phyloP scores from a whole-genome alignment of 331 rosid genomes.

The Phaseolus coccineus region DNA sequence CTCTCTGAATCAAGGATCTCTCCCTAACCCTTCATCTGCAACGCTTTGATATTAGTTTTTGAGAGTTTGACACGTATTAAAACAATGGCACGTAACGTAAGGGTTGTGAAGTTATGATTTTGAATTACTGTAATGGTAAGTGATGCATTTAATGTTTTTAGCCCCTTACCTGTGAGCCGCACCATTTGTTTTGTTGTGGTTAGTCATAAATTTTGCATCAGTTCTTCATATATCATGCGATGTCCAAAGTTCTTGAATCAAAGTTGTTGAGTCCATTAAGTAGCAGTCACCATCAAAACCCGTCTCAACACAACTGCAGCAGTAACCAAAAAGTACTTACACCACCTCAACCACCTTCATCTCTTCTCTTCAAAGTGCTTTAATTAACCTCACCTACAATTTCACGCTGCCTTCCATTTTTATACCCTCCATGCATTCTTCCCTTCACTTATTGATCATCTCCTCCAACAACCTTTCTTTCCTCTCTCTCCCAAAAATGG shows the following conservation, averaged over 20 bases:
- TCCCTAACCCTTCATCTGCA: no score
- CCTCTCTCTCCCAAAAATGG: conserved; percentile 48
- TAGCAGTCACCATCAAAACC: conserved; percentile 26
- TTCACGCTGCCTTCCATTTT: conserved; percentile 68
- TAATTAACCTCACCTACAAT: conserved; percentile 69
- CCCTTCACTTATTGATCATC: background rate
- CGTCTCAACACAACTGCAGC: background rate
- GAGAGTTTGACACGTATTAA: no score
- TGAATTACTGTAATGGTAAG: background rate
- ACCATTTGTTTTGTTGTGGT: conserved; percentile 20
- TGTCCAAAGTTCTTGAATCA: conserved; percentile 17
- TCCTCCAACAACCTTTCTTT: background rate
- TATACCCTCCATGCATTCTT: conserved; percentile 43
- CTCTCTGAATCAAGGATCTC: no score
- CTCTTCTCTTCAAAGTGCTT: conserved; percentile 47
- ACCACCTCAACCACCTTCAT: conserved; percentile 39
- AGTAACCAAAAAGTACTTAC: background rate
- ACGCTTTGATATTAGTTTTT: no score
- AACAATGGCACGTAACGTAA: no score
- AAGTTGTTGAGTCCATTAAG: conserved; percentile 51
- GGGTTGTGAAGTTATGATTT: no score
- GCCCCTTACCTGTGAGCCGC: conserved; percentile 33
- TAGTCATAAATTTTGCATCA: conserved; percentile 35
- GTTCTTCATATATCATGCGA: background rate
- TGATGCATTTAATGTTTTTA: conserved; percentile 20